These are phyloP conservation scores for Daldinia caldariorum DNA, from an alignment of 495 filamentous ascomycete genomes.

Conservation along the genomic window DNA sequence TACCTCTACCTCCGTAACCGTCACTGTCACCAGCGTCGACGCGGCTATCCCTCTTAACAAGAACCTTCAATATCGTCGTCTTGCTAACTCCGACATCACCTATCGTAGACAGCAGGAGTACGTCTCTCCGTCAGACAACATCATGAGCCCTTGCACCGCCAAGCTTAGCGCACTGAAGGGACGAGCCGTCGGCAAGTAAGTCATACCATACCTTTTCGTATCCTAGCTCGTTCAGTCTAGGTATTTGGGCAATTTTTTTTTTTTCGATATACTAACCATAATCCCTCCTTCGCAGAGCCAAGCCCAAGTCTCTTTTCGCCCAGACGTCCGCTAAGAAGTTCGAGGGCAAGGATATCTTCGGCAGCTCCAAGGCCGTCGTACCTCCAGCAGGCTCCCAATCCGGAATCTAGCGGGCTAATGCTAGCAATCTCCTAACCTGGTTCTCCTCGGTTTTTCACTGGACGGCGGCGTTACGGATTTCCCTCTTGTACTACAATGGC, in stretches of 20 bases:
- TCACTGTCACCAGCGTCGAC: constrained; percentile 17
- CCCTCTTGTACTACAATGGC: constrained; percentile 1
- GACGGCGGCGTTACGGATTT: constrained; percentile 10
- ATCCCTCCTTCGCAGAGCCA: constrained; percentile 53
- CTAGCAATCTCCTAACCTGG: not conserved
- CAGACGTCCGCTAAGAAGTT: constrained; percentile 67
- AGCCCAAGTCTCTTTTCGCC: constrained; percentile 72
- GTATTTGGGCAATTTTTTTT: too few species aligned
- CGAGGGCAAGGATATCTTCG: constrained; percentile 49
- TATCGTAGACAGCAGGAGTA: constrained; percentile 66
- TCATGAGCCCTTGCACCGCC: constrained; percentile 93
- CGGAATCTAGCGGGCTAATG: constrained; percentile 1
- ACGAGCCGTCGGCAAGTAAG: constrained; percentile 78
- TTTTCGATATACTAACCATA: constrained; percentile 3
- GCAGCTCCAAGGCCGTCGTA: constrained; percentile 24
- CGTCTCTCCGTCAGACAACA: constrained; percentile 89
- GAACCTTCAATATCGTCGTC: constrained; percentile 18
- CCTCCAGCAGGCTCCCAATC: constrained; percentile 3
- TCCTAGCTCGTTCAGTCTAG: too few species aligned
- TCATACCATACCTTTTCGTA: constrained; percentile 18
- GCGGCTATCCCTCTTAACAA: constrained; percentile 17
- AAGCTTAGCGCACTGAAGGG: constrained; percentile 86
- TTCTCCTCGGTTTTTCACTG: constrained; percentile 15
- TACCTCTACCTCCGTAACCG: constrained; percentile 10
- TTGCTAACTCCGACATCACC: constrained; percentile 35